Evolutionary conservation across 2,329 filamentous ascomycete species (phyloP), one percentile per base, ranked within the genome.

Genomic region (Aspergillus quadrilineatus): DNA sequence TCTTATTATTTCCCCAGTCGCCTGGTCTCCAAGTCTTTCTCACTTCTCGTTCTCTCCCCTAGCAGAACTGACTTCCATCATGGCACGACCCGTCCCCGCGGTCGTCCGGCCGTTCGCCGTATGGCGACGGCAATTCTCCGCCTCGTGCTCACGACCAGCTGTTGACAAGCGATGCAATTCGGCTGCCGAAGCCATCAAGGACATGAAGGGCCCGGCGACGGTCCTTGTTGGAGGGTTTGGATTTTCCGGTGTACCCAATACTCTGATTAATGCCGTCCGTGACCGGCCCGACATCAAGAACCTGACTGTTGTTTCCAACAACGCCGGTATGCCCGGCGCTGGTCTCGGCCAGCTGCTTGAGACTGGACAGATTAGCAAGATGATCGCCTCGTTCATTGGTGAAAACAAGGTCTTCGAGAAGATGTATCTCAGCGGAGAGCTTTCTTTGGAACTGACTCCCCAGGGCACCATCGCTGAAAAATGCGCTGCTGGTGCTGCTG

Each of bases 401-500:
- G 85, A 87, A 66, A 93, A 93, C 75, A 92, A 94, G 79, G 88
- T 88, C 8, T 90, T 96, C 60, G 92, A 96, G 79, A 82, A 83
- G 69, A 92, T 92, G 86, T 96, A 96, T 73, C 80, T 96, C 51
- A 88, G 82, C 6, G 92, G 92, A 60, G 82, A 94, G 71, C 84
- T 96, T 55, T 88, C 92, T 72, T 84, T 96, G 52, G 92, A 96
- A 77, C 84, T 96, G 62, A 93, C 89, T 26, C 92, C 92, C 1
- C 92, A 96, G 75, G 92, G 92, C 61, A 95, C 90, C 15, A 83
- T 96, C 50, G 92, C 91, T 37, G 92, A 96, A 77, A 85, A 92
- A 64, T 92, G 91, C 75, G 84, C 90, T 54, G 87, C 90, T 42
- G 91, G 90, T 63, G 92, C 91, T 55, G 89, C 89, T 69, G 92